A percentile compares a stretch with the other conserved stretches of the same genome.
phyloP scores from a whole-genome alignment of 106 monocot species.

The Dendrobium catenatum region DNA sequence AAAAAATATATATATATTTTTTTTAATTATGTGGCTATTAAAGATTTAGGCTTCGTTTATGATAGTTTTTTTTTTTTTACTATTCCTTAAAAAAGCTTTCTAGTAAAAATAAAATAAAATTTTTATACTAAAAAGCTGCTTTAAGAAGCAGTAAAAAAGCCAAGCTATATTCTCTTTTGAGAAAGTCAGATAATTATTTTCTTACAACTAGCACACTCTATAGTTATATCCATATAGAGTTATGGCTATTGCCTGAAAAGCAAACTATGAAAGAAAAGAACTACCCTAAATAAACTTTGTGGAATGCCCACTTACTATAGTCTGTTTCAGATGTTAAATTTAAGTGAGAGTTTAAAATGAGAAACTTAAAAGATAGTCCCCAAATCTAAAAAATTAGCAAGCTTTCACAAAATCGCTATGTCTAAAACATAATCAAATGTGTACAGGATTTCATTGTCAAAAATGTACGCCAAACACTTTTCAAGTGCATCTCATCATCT shows the following conservation, averaged over 20 bases:
- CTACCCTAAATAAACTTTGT: neutral
- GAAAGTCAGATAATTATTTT: neutral
- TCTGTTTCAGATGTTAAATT: neutral
- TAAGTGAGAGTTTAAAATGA: neutral
- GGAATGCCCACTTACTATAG: neutral
- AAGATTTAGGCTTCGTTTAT: neutral
- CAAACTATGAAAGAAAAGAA: too few relatives aligned
- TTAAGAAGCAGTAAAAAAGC: too few relatives aligned
- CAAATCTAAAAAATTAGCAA: neutral
- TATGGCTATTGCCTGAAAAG: too few relatives aligned
- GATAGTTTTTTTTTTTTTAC: too few relatives aligned
- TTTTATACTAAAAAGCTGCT: too few relatives aligned
- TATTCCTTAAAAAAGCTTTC: too few relatives aligned
- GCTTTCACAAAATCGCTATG: neutral
- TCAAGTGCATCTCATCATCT: constrained; percentile 41
- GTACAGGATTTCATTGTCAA: constrained; percentile 68
- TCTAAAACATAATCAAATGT: constrained; percentile 9
- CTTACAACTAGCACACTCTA: neutral
- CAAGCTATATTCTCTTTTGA: neutral
- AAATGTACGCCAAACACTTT: constrained; percentile 60
- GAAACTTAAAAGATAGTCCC: neutral
- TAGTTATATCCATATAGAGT: too few relatives aligned
- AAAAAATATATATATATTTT: neutral
- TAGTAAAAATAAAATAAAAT: too few relatives aligned
- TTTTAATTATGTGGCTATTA: neutral